A percentile compares a stretch with the other conserved stretches of the same genome.
Conservation (phyloP, 257 asterid species). For the Cynanchum wilfordii region DNA sequence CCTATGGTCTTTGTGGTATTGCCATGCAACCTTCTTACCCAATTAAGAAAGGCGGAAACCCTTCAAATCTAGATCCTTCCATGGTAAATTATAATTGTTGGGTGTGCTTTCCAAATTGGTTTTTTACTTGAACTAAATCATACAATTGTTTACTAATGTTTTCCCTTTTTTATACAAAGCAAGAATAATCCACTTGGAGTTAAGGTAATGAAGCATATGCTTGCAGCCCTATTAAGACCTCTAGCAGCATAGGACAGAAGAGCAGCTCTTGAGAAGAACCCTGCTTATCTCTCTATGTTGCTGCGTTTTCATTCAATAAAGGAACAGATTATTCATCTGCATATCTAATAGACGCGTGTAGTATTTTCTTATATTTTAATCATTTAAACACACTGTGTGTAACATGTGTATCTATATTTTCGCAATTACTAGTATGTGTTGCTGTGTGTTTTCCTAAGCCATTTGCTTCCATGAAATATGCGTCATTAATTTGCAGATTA, state of each 20-base stretch:
- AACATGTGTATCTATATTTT: neutral
- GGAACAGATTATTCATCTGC: conserved; percentile 1
- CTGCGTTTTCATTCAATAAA: neutral
- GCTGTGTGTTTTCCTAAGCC: neutral
- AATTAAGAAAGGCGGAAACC: conserved; percentile 49
- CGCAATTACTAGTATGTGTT: neutral
- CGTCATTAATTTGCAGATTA: neutral
- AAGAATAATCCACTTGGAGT: conserved; percentile 65
- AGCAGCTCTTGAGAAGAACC: conserved; percentile 30
- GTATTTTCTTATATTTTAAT: neutral
- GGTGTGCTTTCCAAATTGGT: neutral
- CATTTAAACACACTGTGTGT: neutral
- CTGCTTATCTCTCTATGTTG: neutral
- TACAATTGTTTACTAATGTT: neutral
- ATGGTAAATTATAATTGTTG: conserved; percentile 30
- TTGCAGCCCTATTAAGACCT: conserved; percentile 51
- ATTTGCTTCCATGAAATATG: neutral
- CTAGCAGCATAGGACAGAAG: conserved; percentile 24
- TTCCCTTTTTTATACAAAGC: conserved; percentile 38
- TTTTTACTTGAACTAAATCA: neutral
- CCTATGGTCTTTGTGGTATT: conserved; percentile 60
- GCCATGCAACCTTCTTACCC: conserved; percentile 78
- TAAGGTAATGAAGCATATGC: conserved; percentile 56
- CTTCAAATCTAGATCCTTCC: conserved; percentile 63
- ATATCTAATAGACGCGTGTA: neutral